Evolutionary conservation across 805 yeast genomes (phyloP).

Genomic region (Hermanozyma aechmeae): DNA sequence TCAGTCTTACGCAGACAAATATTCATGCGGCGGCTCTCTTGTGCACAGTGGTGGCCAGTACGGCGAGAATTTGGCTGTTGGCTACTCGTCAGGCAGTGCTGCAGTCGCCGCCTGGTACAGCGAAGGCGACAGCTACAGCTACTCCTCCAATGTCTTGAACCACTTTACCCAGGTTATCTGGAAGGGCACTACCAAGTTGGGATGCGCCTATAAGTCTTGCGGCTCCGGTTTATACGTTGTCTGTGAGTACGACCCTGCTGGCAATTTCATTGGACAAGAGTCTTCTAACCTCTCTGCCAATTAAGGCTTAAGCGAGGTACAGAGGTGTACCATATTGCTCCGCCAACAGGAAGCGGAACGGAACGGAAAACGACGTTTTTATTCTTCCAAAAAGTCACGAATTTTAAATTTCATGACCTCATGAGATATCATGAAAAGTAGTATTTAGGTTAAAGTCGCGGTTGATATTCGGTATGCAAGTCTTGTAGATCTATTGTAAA

Average conservation of each 20-base stretch:
- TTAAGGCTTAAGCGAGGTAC: too few species aligned
- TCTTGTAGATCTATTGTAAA: too few species aligned
- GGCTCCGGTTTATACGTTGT: conserved; percentile 25
- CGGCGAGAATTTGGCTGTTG: conserved; percentile 35
- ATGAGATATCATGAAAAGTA: too few species aligned
- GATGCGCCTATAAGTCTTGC: conserved; percentile 25
- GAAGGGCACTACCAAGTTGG: conserved; percentile 19
- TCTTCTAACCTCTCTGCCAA: too few species aligned
- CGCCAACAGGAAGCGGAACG: background rate
- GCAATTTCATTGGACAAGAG: conserved; percentile 24
- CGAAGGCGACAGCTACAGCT: conserved; percentile 23
- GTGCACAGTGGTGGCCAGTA: conserved; percentile 28
- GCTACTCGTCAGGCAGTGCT: conserved; percentile 17
- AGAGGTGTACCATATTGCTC: too few species aligned
- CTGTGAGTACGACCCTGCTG: conserved; percentile 26
- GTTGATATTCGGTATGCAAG: too few species aligned
- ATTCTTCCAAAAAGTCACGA: too few species aligned
- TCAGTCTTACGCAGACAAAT: conserved; percentile 22
- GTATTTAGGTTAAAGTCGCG: too few species aligned
- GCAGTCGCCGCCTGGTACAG: conserved; percentile 33
- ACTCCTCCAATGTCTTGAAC: conserved; percentile 16
- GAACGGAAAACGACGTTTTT: too few species aligned
- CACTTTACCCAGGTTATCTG: conserved; percentile 25
- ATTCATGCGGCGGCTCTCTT: conserved; percentile 28
- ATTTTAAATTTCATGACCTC: too few species aligned